Conservation (phyloP, 805 yeast genomes). For the Saturnispora diversa region DNA sequence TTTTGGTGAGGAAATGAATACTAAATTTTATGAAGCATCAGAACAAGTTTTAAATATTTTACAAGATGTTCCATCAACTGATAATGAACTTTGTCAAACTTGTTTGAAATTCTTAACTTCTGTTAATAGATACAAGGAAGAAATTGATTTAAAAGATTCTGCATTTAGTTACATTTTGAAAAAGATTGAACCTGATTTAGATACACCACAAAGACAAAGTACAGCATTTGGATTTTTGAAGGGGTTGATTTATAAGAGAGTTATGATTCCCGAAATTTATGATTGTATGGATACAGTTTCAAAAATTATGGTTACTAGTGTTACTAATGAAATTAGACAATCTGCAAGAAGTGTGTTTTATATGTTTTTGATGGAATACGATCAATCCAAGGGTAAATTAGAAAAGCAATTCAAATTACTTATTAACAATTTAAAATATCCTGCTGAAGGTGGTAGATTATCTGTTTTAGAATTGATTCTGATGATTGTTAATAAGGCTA, state of each 20-base stretch:
- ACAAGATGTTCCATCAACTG: conserved; percentile 69
- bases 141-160: conserved; percentile 55
- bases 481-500: conserved; percentile 58
- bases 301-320: conserved; percentile 83
- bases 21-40: conserved; percentile 50
- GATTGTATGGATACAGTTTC: conserved; percentile 79
- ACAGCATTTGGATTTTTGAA: conserved; percentile 78
- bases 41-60: conserved; percentile 54
- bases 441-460: conserved; percentile 77
- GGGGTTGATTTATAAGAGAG: conserved; percentile 64
- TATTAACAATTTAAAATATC: conserved; percentile 74
- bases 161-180: conserved; percentile 68
- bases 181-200: conserved; percentile 75
- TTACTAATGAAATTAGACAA: conserved; percentile 71
- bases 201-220: conserved; percentile 84
- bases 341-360: conserved; percentile 76
- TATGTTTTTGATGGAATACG: conserved; percentile 87
- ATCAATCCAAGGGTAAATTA: conserved; percentile 79
- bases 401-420: conserved; percentile 77
- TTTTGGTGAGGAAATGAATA: conserved; percentile 45
- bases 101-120: conserved; percentile 67
- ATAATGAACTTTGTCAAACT: conserved; percentile 71
- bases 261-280: conserved; percentile 80
- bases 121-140: conserved; percentile 60
- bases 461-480: conserved; percentile 86